Evolutionary conservation across 129 eudicot genomes (phyloP), one percentile per base, ranked within the genome.

Genomic region (Chrysanthemum makinoi): DNA sequence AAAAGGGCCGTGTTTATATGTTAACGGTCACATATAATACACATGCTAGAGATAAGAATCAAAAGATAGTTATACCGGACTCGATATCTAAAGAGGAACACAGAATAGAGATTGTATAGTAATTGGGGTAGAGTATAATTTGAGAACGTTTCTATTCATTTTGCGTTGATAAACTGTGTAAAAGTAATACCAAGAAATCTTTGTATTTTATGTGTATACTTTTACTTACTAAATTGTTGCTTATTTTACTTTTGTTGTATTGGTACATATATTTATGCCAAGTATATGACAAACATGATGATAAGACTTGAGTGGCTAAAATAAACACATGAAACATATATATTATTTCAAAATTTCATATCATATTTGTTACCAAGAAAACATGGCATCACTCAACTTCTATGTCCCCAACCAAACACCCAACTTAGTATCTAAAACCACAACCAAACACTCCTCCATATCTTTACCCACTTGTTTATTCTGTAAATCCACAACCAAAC

Each of bases 301-400:
- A 77, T 77, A 77, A 77, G 71, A 44, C 62, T 77, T 52, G 22
- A 69, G 76, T 77, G 81, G 81, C 48, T 43, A 44, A 6, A 62
- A 77, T 62, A 8, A 10, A 4, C 2, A 50, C 35, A 76, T 2
- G 59, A 60, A 19, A 62, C 15, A 69, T 69, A 77, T 10, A 62
- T 17, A 54, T 43, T 2, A 39, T n/a, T 73, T 12, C 78, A 68
- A 15, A 76, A 50, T 33, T 15, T 7, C 19, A 16, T n/a, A 54
- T 20, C 26, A 17, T 10, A 53, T 53, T n/a, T 18, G 19, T 50
- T 8, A 22, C 46, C 20, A 13, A 13, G 49, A 39, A 10, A 53
- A 44, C 16, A 75, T 75, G 72, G 72, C 66, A 10, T 22, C 22
- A 57, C 65, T 77, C 22, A 53, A 12, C 16, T 53, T 70, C 35